Evolutionary conservation across 441 rosid species (phyloP).

Genomic region (Pelargonium myrrhifolium): DNA sequence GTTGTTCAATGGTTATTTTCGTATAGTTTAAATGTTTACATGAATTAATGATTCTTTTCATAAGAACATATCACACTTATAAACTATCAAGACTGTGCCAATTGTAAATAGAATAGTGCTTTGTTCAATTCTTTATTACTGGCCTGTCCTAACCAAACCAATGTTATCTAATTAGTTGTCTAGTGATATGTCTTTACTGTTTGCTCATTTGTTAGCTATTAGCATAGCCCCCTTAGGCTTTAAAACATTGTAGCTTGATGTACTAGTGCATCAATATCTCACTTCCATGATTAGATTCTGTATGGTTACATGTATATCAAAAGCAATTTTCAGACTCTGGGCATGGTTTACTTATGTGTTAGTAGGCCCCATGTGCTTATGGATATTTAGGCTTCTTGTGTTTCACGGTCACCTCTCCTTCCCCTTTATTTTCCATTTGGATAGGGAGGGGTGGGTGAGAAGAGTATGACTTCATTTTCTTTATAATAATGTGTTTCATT

Average conservation of each 20-base stretch:
- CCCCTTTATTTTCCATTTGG: slow-evolving; percentile 2
- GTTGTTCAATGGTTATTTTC: not conserved
- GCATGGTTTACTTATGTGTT: not conserved
- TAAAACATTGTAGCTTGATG: slow-evolving; percentile 13
- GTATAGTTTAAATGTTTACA: too few species aligned
- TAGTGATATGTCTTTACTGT: not conserved
- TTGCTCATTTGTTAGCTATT: too few species aligned
- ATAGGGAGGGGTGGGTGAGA: not conserved
- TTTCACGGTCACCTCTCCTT: not conserved
- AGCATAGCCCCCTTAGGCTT: slow-evolving; percentile 41
- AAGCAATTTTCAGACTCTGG: not conserved
- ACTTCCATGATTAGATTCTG: not conserved
- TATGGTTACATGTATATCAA: not conserved
- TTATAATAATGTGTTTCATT: not conserved
- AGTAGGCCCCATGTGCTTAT: not conserved
- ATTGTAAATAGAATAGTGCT: not conserved
- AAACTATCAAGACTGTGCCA: not conserved
- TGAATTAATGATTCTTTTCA: too few species aligned
- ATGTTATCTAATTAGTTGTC: not conserved
- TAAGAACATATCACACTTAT: not conserved
- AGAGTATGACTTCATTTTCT: not conserved
- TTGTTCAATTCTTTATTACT: not conserved
- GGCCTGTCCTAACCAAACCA: not conserved
- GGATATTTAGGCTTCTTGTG: not conserved
- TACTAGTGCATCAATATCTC: not conserved